Evolutionary conservation across 2,329 filamentous ascomycete genomes (phyloP).

Genomic region (Cladosporium sp.): DNA sequence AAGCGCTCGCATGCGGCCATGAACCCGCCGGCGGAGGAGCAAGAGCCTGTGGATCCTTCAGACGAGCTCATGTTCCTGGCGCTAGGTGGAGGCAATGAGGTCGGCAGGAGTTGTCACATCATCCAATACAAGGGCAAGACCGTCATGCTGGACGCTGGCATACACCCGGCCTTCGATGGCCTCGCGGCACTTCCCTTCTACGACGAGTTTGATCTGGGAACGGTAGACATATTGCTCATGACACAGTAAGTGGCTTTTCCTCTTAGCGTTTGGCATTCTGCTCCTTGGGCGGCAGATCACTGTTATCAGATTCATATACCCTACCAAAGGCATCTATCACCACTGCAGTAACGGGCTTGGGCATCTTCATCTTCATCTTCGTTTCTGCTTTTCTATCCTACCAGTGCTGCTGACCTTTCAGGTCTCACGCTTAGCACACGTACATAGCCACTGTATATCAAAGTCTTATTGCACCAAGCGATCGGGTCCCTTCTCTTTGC

Average conservation of each 20-base stretch:
- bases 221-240: slow-evolving; percentile 92
- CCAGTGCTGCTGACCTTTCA: slow-evolving; percentile 8
- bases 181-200: slow-evolving; percentile 93
- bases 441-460: slow-evolving; percentile 35
- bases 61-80: slow-evolving; percentile 95
- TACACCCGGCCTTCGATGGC: slow-evolving; percentile 94
- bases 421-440: slow-evolving; percentile 10
- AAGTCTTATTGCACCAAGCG: slow-evolving; percentile 17
- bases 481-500: slow-evolving; percentile 5
- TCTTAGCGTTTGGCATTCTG: neutral
- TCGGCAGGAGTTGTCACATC: slow-evolving; percentile 95
- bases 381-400: neutral
- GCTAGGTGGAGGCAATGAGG: slow-evolving; percentile 92
- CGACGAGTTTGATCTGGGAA: slow-evolving; percentile 96
- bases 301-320: too few relatives aligned
- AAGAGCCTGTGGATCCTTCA: slow-evolving; percentile 86
- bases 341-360: neutral
- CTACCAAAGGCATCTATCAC: too few relatives aligned
- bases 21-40: slow-evolving; percentile 62
- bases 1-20: slow-evolving; percentile 69
- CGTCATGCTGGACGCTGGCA: slow-evolving; percentile 97
- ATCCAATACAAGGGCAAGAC: slow-evolving; percentile 99
- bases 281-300: too few relatives aligned
- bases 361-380: neutral
- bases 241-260: slow-evolving; percentile 83